Evolutionary conservation across 441 rosid genomes (phyloP), one percentile per base, ranked within the genome.

Genomic region (Geranium incanum): DNA sequence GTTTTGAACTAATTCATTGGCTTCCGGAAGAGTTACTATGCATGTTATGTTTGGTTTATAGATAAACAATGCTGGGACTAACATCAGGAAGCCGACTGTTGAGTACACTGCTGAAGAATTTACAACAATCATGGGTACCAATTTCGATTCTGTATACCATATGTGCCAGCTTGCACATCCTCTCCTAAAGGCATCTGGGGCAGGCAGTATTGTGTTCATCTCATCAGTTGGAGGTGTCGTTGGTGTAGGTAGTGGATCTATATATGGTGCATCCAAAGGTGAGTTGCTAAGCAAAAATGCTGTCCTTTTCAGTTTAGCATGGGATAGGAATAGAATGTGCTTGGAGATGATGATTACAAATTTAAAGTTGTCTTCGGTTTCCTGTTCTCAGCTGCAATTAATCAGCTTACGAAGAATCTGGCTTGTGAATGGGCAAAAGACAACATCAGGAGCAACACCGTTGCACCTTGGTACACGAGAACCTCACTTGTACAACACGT

Each of bases 351-450:
- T 13, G 4, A 23, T 23, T 8, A 36, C 59, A 72, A 3, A 48
- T 66, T 64, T 60, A 18, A 4, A 28, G 7, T 65, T 16, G n/a
- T 45, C 8, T 57, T 68, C 6, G 1, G 0, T 70, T 74, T 70
- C 36, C 63, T 77, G 5, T 57, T 75, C 9, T 16, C 82, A 87
- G 97, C 84, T 75, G 98, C 97, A 67, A 83, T 93, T 45, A 91
- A 93, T 82, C 97, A 89, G 74, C 86, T 93, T 45, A 79, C 98
- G 36, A 91, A 78, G 74, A 86, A 84, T 79, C 82, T 93, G 80
- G 98, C 98, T 75, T 93, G 96, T 18, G 96, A 89, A 71, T 88
- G 98, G 98, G 96, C 98, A 21, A 81, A 81, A 8, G 98, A 91
- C 85, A 89, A 89, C 68, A 93, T 91, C 74, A 85, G 97, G 78